Evolutionary conservation across 129 eudicot species (phyloP).

Genomic region (Solidago caesia): DNA sequence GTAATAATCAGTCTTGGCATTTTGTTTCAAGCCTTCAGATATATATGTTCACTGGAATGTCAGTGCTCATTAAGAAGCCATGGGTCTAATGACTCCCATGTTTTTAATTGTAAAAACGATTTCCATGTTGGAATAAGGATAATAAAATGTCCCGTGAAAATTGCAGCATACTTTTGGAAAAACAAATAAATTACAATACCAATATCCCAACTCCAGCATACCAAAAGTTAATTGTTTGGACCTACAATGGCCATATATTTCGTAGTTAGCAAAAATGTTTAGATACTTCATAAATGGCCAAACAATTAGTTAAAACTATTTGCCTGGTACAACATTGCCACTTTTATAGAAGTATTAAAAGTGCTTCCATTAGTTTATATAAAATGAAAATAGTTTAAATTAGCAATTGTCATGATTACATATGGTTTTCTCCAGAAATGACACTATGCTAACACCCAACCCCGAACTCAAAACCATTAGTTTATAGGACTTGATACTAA

Average conservation of each 20-base stretch:
- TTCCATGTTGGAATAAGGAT: not conserved
- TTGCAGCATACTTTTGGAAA: not conserved
- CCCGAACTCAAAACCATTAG: not conserved
- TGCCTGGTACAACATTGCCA: constrained; percentile 1
- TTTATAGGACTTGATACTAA: not conserved
- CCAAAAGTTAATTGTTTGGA: not conserved
- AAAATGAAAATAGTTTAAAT: not conserved
- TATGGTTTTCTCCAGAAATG: not conserved
- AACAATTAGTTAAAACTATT: not conserved
- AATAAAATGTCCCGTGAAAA: not conserved
- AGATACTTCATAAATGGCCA: not conserved
- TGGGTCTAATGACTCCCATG: too few species aligned
- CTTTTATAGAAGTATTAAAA: not conserved
- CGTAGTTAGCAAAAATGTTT: too few species aligned
- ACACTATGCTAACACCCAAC: not conserved
- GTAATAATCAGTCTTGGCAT: not conserved
- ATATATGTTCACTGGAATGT: too few species aligned
- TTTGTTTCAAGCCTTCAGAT: too few species aligned
- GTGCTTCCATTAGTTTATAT: not conserved
- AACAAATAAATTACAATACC: not conserved
- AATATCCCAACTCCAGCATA: not conserved
- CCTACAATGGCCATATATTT: not conserved
- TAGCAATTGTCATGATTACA: not conserved
- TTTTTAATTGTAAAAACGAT: too few species aligned
- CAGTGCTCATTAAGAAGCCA: too few species aligned